phyloP scores from a whole-genome alignment of 306 rosid genomes.

The Pueraria montana region DNA sequence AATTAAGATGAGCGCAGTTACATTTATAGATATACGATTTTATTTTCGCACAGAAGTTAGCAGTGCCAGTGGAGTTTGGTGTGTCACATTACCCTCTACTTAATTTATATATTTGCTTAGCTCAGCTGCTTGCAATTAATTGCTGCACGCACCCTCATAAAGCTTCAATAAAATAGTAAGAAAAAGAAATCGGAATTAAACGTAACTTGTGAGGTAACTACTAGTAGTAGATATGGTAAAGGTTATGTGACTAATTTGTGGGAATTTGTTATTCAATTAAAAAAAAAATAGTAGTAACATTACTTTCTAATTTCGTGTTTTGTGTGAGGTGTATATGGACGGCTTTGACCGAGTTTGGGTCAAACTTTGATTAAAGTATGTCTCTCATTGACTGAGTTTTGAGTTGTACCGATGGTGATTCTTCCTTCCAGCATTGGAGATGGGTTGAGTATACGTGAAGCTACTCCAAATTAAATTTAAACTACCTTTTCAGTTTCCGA shows the following conservation, averaged over 20 bases:
- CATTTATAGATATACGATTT: constrained; percentile 29
- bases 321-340: too few species aligned
- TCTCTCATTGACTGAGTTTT: too few species aligned
- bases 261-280: background rate
- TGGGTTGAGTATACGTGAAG: too few species aligned
- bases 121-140: background rate
- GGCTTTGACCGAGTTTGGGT: too few species aligned
- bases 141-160: background rate
- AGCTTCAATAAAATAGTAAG: background rate
- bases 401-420: too few species aligned
- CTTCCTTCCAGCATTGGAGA: too few species aligned
- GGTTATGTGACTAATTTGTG: background rate
- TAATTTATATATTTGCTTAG: background rate
- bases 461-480: too few species aligned
- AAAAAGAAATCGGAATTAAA: background rate
- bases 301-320: too few species aligned
- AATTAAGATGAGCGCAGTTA: constrained; percentile 7
- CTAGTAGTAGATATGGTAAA: background rate
- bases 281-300: background rate
- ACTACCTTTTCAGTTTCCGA: too few species aligned
- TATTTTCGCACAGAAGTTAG: background rate
- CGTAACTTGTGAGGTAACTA: background rate
- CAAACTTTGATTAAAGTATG: too few species aligned
- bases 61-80: constrained; percentile 28
- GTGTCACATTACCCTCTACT: constrained; percentile 2